phyloP scores from a whole-genome alignment of 306 rosid species.

The Rosa persica region DNA sequence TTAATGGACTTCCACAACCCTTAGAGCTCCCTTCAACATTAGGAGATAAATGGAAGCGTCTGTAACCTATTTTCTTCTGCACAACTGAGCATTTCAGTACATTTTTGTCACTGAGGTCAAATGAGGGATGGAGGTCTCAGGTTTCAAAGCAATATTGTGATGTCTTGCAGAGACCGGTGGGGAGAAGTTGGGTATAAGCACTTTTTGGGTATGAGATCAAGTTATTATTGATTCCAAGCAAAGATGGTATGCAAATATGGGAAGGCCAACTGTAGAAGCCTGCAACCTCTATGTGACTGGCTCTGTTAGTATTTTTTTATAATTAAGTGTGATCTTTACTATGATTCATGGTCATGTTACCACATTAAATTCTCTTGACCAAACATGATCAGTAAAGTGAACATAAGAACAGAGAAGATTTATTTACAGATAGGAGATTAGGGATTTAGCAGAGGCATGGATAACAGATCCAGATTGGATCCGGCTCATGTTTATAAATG shows the following conservation, averaged over 20 bases:
- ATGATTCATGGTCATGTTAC: neutral
- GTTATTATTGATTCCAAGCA: neutral
- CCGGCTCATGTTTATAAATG: too few relatives aligned
- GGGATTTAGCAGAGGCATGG: too few relatives aligned
- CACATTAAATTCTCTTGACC: neutral
- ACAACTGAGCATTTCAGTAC: too few relatives aligned
- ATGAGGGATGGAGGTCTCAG: neutral
- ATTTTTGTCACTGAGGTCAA: neutral
- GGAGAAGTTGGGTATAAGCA: too few relatives aligned
- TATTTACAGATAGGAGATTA: too few relatives aligned
- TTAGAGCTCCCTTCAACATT: too few relatives aligned
- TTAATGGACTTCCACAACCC: conserved; percentile 33
- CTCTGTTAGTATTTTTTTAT: neutral
- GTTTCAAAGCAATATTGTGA: neutral
- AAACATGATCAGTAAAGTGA: too few relatives aligned
- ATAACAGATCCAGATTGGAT: too few relatives aligned
- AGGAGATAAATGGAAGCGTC: too few relatives aligned
- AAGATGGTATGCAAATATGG: neutral
- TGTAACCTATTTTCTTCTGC: too few relatives aligned
- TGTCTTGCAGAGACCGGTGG: neutral
- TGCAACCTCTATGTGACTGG: neutral
- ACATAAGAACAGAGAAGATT: too few relatives aligned
- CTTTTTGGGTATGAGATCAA: neutral
- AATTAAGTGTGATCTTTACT: neutral
- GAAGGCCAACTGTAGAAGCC: neutral